Base-by-base conservation (phyloP, 78 protist species). In the Speleostelium caveatum region DNA sequence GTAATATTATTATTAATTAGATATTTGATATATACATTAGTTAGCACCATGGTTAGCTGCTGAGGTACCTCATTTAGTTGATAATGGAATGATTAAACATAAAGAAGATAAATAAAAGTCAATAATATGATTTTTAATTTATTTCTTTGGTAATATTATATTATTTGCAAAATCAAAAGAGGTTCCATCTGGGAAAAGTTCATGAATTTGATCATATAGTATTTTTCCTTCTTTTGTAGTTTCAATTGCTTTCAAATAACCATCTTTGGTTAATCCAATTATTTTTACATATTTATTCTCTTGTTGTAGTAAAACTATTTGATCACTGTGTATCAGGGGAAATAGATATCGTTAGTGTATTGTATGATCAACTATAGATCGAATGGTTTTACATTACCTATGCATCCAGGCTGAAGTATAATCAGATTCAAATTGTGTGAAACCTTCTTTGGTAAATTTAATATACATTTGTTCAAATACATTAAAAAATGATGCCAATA, bases 1-100 rank as follows among this genome's bases (percentile, higher is more conserved):
- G 59, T 19, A 26, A 26, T 22, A 1, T 17, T 36, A 14, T 1
- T 22, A 14, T 58, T 6, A 55, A 19, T 26, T 5, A 2, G 19
- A 42, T 86, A 6, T 26, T 26, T 35, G 3, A 60, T 35, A 49
- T 38, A 71, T 7, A 19, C n/a, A 26, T 51, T 58, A 96, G 95
- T 83, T 97, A 38, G 97, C 96, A 8, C 99, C 99, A 30, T 98
- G 99, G 99, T 90, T 98, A 28, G 99, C 99, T 1, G 97, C 98
- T 2, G 99, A 98, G 69, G 83, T 98, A 8, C 99, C 99, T 3
- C 72, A 76, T 76, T 86, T 98, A 17, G 96, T 96, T n/a, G 95
- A 77, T 16, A 66, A 49, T 28, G 68, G 68, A 22, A 42, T 78
- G 65, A 68, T 92, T 53, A 56, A 45, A 56, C 72, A 77, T 62